A percentile compares a stretch with the other conserved stretches of the same genome.
These are phyloP conservation scores for Lichenothelia convexa DNA, from an alignment of 495 filamentous ascomycete genomes.

Conservation along the genomic window DNA sequence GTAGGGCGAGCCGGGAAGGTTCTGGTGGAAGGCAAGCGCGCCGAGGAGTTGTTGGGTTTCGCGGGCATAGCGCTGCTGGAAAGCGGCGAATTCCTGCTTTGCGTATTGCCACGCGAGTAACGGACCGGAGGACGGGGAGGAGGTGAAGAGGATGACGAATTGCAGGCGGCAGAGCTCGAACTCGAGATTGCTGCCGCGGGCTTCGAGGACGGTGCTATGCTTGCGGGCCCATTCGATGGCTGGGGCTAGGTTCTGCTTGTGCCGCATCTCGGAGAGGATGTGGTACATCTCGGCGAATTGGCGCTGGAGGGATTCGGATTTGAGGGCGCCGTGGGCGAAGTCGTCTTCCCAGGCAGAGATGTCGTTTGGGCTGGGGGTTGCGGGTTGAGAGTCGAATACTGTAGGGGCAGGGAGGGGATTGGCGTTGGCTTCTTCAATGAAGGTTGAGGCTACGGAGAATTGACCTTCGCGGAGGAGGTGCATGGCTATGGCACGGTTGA, in stretches of 20 bases:
- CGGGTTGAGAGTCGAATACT: not conserved
- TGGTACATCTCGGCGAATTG: conserved; percentile 80
- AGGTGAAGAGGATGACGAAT: conserved; percentile 62
- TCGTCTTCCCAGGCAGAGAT: conserved; percentile 11
- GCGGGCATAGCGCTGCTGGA: conserved; percentile 46
- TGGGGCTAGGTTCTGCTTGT: conserved; percentile 48
- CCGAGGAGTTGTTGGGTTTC: conserved; percentile 63
- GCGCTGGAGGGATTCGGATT: conserved; percentile 37
- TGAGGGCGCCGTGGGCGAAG: conserved; percentile 10
- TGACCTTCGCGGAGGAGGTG: conserved; percentile 88
- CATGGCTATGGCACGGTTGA: conserved; percentile 91
- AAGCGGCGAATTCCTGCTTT: conserved; percentile 40
- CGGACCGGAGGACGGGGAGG: conserved; percentile 22
- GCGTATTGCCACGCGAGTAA: conserved; percentile 57
- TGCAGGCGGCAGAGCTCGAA: conserved; percentile 81
- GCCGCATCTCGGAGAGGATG: conserved; percentile 60
- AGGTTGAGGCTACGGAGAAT: conserved; percentile 69
- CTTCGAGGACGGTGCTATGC: conserved; percentile 51
- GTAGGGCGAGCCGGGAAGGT: conserved; percentile 57
- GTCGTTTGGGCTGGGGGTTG: conserved; percentile 3
- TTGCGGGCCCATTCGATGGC: conserved; percentile 74
- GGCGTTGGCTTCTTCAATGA: conserved; percentile 44
- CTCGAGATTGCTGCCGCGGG: conserved; percentile 76
- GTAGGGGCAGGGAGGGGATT: conserved; percentile 10
- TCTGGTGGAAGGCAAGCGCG: conserved; percentile 59